Conservation (phyloP, 1,284 basidiomycete species). For the Apiotrichum gracile region DNA sequence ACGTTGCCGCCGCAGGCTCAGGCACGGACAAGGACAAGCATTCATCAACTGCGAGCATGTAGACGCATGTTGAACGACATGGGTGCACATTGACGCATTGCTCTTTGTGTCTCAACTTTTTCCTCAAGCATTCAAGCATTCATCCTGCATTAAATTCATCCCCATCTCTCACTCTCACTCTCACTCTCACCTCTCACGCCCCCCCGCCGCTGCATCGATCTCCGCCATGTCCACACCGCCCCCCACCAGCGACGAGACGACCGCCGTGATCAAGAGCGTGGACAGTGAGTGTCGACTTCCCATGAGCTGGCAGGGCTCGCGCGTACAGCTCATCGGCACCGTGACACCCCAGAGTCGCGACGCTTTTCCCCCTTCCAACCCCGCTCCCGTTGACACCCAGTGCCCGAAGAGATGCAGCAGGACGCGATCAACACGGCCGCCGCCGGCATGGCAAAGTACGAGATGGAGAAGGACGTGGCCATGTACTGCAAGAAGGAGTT, state of each 20-base stretch:
- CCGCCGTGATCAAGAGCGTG: constrained; percentile 91
- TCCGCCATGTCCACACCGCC: constrained; percentile 6
- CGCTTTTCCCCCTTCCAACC: too few species aligned
- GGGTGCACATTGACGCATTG: too few species aligned
- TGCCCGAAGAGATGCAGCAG: constrained; percentile 93
- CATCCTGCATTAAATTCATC: too few species aligned
- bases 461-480: constrained; percentile 95
- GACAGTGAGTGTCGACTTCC: constrained; percentile 62
- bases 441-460: constrained; percentile 79
- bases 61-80: too few species aligned
- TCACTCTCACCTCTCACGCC: background rate
- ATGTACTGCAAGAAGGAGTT: constrained; percentile 97
- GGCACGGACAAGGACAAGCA: too few species aligned
- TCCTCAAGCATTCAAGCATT: too few species aligned
- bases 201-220: background rate
- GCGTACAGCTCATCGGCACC: too few species aligned
- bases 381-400: constrained; percentile 12
- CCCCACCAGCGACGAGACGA: constrained; percentile 32
- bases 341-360: too few species aligned
- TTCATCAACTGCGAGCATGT: too few species aligned
- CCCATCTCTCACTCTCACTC: background rate
- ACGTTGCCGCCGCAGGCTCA: too few species aligned
- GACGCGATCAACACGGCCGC: constrained; percentile 81
- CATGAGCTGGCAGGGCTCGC: too few species aligned
- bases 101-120: too few species aligned